Base-by-base conservation (phyloP, 2,329 filamentous ascomycete species). In the Fusarium sp. region DNA sequence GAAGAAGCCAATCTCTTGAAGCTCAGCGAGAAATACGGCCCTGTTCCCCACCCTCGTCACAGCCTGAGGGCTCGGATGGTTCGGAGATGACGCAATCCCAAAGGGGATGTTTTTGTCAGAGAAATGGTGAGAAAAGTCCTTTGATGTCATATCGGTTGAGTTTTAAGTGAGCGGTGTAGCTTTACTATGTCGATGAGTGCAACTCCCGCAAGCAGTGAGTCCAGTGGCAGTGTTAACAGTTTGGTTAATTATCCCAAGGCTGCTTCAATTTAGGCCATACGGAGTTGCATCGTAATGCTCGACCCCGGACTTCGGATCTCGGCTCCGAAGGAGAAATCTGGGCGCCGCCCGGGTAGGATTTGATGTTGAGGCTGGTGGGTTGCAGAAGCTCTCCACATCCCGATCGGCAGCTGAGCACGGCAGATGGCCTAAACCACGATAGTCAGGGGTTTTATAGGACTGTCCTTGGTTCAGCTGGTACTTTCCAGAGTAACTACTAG, bases 81-180 rank as follows among this genome's bases (percentile, higher is more conserved):
- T 63, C 8, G 63, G 44, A 0, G 81, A 83, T 1, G 84, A 87
- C 27, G 83, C 85, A 12, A 88, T 81, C 10, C 86, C 86, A 52
- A 86, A 88, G 0, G 87, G 86, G 40, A 88, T 84, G 62, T 89
- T 89, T 18, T 80, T 75, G 41, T 86, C 73, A 0, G 85, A 87
- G 70, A 89, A 89, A 66, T 86, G 84, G n/a, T 78, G 34, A 2
- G 61, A 50, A 16, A 48, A 70, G 13, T 60, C 34, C 41, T 43
- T 7, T 1, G 39, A 3, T 31, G 16, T 2, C 61, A 34, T 34
- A 3, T 3, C 8, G 31, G 8, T 23, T 34, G 31, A 9, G 31
- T 9, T 1, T 34, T 6, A 12, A 12, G 7, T 34, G 31, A 34
- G 12, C 3, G 31, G 7, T 9, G 12, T 12, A 34, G 31, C 11